phyloP scores from a whole-genome alignment of 2,329 filamentous ascomycete genomes.

The Hypoxylon sp. region DNA sequence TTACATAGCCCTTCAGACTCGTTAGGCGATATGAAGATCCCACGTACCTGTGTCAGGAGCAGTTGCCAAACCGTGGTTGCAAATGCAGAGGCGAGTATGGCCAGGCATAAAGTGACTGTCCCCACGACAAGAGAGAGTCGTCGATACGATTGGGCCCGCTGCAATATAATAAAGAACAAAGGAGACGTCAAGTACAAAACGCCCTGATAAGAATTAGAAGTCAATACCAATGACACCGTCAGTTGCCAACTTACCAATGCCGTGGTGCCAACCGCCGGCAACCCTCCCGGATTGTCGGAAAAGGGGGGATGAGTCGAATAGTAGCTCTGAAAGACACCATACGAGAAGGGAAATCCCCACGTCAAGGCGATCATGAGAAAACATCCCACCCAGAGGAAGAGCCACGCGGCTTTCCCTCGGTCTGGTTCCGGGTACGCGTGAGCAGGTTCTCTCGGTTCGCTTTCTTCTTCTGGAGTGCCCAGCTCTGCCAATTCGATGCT shows the following conservation, averaged over 20 bases:
- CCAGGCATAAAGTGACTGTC: slow-evolving; percentile 14
- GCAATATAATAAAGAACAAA: slow-evolving; percentile 18
- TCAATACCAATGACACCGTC: neutral
- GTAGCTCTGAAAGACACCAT: slow-evolving; percentile 31
- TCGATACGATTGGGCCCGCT: slow-evolving; percentile 21
- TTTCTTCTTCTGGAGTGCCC: slow-evolving; percentile 6
- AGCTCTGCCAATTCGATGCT: slow-evolving; percentile 15
- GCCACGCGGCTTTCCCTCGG: slow-evolving; percentile 29
- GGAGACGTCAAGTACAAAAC: slow-evolving; percentile 23
- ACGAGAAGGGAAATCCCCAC: slow-evolving; percentile 30
- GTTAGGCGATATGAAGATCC: too few relatives aligned
- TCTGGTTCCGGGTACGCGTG: slow-evolving; percentile 27
- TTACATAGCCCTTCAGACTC: too few relatives aligned
- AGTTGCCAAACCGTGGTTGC: slow-evolving; percentile 24
- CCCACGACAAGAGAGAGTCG: slow-evolving; percentile 16
- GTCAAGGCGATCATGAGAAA: slow-evolving; percentile 31
- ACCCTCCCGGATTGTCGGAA: slow-evolving; percentile 16
- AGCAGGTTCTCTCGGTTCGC: neutral
- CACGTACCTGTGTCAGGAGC: slow-evolving; percentile 30
- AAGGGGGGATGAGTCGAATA: slow-evolving; percentile 26
- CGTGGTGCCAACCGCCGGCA: slow-evolving; percentile 26
- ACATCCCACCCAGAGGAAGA: slow-evolving; percentile 30
- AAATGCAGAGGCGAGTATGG: slow-evolving; percentile 25
- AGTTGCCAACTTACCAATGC: slow-evolving; percentile 15
- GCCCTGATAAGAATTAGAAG: slow-evolving; percentile 10